Evolutionary conservation across 768 basidiomycete genomes (phyloP), one percentile per base, ranked within the genome.

Genomic region (Tricholoma terreum): DNA sequence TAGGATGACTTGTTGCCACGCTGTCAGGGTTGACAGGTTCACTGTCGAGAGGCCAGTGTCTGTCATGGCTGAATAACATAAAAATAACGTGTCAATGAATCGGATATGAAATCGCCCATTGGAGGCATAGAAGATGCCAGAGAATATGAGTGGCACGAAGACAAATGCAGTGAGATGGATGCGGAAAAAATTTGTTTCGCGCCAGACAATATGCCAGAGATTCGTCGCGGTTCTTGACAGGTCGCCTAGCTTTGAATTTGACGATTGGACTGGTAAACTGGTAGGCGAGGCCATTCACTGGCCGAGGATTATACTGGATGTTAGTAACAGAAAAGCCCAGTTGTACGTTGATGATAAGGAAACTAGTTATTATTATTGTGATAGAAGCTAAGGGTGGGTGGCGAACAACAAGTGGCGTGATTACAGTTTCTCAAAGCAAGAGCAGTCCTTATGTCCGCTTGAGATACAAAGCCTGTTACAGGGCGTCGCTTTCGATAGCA

Each of bases 121-220:
- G 38, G 72, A 79, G 1, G 74, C 86, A 64, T 83, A 90, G 71
- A 90, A 85, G 33, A 92, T 82, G 3, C 73, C 84, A n/a, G 83
- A 80, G 30, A 77, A 71, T 50, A 90, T 70, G 31, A 90, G 75
- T 1, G 89, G 89, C 6, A 82, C 69, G 58, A 86, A 61, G 12
- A 77, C 76, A 67, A 84, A 84, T 21, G 77, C 77, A 27, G 72
- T 55, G 11, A 84, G 67, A 50, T 84, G 82, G 5, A 80, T 56
- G 8, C 84, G 73, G 59, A 80, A 85, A 69, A 85, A 85, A 21
- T 82, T 85, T 59, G 70, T 65, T 55, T 68, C 52, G 9, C 40
- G 38, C 14, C 46, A 17, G 46, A 49, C 15, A 6, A 49, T 4
- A n/a, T 30, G 27, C 46, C 46, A 49, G 8, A 49, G 9, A 5